Evolutionary conservation across 345 rosid species (phyloP).

Genomic region (Clausena lansium): DNA sequence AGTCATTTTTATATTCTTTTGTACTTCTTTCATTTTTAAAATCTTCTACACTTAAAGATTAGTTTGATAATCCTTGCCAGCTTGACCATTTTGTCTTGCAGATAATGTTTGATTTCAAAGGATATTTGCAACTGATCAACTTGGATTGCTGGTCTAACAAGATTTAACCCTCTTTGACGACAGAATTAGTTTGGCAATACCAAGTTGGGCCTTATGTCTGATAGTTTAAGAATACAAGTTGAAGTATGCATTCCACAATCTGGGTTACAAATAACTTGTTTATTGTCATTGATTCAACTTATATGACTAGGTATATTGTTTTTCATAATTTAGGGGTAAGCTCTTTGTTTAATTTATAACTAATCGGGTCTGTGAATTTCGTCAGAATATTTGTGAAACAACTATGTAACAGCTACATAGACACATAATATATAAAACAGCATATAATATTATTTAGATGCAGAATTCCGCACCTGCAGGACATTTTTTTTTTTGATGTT

Average conservation of each 20-base stretch:
- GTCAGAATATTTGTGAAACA: neutral
- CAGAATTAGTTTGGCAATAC: neutral
- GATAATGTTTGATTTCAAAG: neutral
- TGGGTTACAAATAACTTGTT: neutral
- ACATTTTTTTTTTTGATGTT: neutral
- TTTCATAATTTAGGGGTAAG: neutral
- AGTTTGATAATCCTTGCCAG: neutral
- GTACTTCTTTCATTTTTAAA: no score
- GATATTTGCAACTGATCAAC: neutral
- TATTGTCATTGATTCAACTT: neutral
- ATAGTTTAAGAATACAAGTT: neutral
- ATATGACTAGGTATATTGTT: neutral
- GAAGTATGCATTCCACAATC: neutral
- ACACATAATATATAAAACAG: no score
- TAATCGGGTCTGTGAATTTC: neutral
- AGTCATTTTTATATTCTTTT: no score
- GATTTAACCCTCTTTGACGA: neutral
- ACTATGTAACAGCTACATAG: no score
- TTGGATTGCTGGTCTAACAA: neutral
- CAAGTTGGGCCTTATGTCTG: neutral
- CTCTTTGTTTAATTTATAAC: neutral
- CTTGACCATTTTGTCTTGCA: neutral
- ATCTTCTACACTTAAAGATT: neutral
- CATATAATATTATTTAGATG: neutral
- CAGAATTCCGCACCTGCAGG: neutral